Evolutionary conservation across 2,329 filamentous ascomycete species (phyloP).

Genomic region (Trichoderma sp.): DNA sequence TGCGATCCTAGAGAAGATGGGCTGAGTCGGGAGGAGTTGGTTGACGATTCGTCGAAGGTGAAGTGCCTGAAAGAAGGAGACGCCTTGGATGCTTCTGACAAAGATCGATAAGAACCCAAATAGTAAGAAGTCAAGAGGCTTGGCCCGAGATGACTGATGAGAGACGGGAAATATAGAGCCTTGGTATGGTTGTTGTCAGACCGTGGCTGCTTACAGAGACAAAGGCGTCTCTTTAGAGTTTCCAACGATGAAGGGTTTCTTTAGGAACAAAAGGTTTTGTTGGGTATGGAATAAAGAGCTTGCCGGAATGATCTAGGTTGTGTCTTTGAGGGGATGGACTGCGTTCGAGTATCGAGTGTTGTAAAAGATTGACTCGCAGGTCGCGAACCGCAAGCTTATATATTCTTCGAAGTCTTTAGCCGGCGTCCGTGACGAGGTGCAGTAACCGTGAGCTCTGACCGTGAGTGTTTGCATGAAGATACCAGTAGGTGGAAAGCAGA

Average conservation of each 20-base stretch:
- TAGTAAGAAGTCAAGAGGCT: neutral
- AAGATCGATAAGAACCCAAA: neutral
- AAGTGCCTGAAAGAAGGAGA: neutral
- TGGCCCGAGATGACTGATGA: slow-evolving; percentile 2
- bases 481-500: neutral
- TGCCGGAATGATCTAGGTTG: neutral
- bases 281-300: neutral
- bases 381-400: slow-evolving; percentile 20
- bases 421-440: too few species aligned
- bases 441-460: neutral
- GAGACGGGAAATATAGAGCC: neutral
- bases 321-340: neutral
- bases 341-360: neutral
- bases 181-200: slow-evolving; percentile 13
- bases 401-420: neutral
- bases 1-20: neutral
- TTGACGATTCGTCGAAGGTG: neutral
- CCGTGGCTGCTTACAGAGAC: slow-evolving; percentile 24
- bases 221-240: slow-evolving; percentile 15
- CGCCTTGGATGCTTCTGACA: neutral
- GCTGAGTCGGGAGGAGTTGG: neutral
- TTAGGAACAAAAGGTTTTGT: neutral
- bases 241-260: neutral
- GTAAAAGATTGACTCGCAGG: neutral
- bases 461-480: slow-evolving; percentile 22